Evolutionary conservation across 2,329 filamentous ascomycete species (phyloP).

Genomic region (Trichophyton rubrum): DNA sequence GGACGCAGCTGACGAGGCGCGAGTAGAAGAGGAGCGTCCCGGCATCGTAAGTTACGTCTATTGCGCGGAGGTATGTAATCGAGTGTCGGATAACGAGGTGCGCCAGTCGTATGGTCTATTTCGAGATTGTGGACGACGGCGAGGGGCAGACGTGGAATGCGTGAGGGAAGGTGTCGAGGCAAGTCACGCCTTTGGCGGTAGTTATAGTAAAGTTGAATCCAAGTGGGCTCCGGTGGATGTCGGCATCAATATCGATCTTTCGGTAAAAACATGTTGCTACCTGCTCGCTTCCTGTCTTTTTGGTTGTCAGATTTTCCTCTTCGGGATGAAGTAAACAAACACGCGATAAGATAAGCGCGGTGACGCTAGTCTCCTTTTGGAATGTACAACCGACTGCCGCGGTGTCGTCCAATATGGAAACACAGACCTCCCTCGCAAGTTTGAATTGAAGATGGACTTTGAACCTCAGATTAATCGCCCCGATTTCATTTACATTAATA

Average conservation of each 20-base stretch:
- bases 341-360: slow-evolving; percentile 3
- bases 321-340: slow-evolving; percentile 5
- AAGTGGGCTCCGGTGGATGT: background rate
- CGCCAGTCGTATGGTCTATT: too few relatives aligned
- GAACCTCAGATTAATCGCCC: background rate
- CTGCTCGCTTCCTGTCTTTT: background rate
- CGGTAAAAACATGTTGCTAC: background rate
- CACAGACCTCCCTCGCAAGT: background rate
- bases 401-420: background rate
- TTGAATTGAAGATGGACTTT: background rate
- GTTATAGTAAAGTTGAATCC: background rate
- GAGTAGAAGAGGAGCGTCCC: slow-evolving; percentile 25
- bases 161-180: too few relatives aligned
- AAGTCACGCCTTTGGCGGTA: background rate
- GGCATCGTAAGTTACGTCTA: slow-evolving; percentile 22
- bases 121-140: too few relatives aligned
- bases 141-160: too few relatives aligned
- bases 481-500: background rate
- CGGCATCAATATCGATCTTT: background rate
- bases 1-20: slow-evolving; percentile 21
- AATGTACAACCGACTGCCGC: background rate
- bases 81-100: too few relatives aligned
- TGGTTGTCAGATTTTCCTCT: background rate
- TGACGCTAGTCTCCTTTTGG: background rate
- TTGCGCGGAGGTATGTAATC: background rate